Evolutionary conservation across 2,329 filamentous ascomycete species (phyloP), one percentile per base, ranked within the genome.

Genomic region (Calycina herbarum): DNA sequence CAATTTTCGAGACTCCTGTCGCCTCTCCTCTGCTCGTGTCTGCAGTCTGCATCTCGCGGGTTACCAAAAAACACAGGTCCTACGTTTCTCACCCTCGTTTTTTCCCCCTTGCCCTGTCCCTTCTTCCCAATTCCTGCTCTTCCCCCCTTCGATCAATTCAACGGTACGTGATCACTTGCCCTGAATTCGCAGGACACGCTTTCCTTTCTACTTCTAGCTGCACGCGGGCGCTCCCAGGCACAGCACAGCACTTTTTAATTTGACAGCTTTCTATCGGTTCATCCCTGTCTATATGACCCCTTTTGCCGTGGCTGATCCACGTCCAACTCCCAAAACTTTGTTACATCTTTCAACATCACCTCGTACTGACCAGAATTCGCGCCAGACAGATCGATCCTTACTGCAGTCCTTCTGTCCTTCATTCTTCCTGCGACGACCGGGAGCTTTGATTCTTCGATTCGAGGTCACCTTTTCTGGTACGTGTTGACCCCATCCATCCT

Each of bases 261-360:
- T 71, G 70, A 70, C 69, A 72, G 71, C 70, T 71, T 64, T 51
- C 45, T 51, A 51, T 51, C 45, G 45, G 54, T 60, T 48, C 64
- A 72, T 69, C 72, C 72, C 70, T 73, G 72, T 67, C 70, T 65
- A 66, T 69, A 69, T 65, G 68, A 66, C 70, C 72, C 72, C 70
- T 73, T 73, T 72, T 71, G 65, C 70, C 63, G 66, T 66, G 67
- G 31, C 54, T 35, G 51, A 61, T 69, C 66, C 65, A 66, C 65
- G 59, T 51, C 65, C 65, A 67, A 67, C 66, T 66, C 66, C 66
- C 66, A 66, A 68, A 67, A 59, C 57, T 70, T 69, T 66, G 64
- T 68, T 65, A 63, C 68, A 65, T 70, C 63, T 58, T 68, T 65
- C 64, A 63, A 54, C 67, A 56, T 64, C 45, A 65, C 61, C 31